Base-by-base conservation (phyloP, 306 rosid species). In the Ammopiptanthus mongolicus region DNA sequence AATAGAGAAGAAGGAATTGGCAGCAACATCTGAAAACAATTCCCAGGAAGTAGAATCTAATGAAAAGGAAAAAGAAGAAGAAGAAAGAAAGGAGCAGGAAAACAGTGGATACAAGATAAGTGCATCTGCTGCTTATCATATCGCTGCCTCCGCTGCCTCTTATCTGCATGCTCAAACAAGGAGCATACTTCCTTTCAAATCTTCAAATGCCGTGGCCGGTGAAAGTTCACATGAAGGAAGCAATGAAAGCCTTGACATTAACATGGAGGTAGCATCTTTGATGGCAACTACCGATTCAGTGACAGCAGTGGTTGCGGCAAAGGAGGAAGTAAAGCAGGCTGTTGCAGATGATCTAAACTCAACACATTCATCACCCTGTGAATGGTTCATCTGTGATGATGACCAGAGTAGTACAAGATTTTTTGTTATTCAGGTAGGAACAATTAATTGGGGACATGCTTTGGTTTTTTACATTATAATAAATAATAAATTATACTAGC, bases 251-350 rank as follows among this genome's bases (percentile, higher is more conserved):
- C 29, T 18, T 60, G 79, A 31, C n/a, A 47, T 77, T 61, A 82
- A 87, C 79, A 56, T 87, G 19, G 98, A 91, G 25, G 78, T 90
- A 78, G 92, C 86, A 71, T 92, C 97, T 81, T 80, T 92, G 69
- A 89, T 84, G 92, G 98, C 96, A 23, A 91, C 97, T 58, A 90
- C 93, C 0, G 96, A 95, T 76, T 91, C 98, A 1, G 92, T 95
- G 74, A 95, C 97, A 6, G 91, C 97, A 10, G 98, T 91, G 34
- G 97, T 91, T 82, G 98, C 98, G 52, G 98, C 98, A 46, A 84
- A 90, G 87, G 97, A 95, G 81, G 97, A 95, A 84, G 97, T 90
- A 67, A 95, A 95, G 76, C 98, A 95, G 87, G 98, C 97, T 41
- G 97, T 95, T 66, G 97, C 98, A 12, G 98, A 95, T 66, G 87